These are phyloP conservation scores for Fomes fomentarius DNA, from an alignment of 1,284 basidiomycete species.

Conservation along the genomic window DNA sequence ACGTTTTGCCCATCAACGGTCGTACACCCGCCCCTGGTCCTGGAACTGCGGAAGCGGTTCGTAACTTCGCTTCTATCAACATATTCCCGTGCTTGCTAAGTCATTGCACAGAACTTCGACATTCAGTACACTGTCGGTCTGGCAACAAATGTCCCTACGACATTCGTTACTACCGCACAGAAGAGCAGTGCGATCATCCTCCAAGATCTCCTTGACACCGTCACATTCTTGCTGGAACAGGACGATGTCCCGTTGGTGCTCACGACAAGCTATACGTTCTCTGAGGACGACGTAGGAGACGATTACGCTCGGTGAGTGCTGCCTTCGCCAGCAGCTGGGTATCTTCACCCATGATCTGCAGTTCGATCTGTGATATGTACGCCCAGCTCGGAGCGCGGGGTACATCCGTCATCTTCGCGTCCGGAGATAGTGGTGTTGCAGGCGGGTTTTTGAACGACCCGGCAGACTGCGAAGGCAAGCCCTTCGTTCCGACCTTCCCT, in stretches of 20 bases:
- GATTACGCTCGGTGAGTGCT: not conserved
- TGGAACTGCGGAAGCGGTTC: not conserved
- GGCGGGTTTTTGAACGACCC: constrained; percentile 54
- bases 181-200: constrained; percentile 17
- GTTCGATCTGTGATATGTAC: constrained; percentile 55
- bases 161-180: constrained; percentile 14
- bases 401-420: constrained; percentile 59
- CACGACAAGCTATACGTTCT: constrained; percentile 52
- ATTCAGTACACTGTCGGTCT: constrained; percentile 65
- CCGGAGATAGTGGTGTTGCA: constrained; percentile 70
- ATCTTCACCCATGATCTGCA: constrained; percentile 15
- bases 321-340: too few species aligned
- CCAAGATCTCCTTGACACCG: constrained; percentile 30
- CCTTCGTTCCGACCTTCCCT: constrained; percentile 65
- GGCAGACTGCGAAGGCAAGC: constrained; percentile 43
- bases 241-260: constrained; percentile 34
- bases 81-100: not conserved
- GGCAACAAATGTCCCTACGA: constrained; percentile 47
- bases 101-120: constrained; percentile 38
- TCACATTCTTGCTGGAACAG: constrained; percentile 31
- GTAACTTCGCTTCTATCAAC: not conserved
- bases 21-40: not conserved
- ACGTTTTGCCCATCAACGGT: not conserved
- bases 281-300: constrained; percentile 38
- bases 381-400: constrained; percentile 68